A percentile compares a stretch with the other conserved stretches of the same genome.
Conservation (phyloP, 1,139 yeast genomes). For the Suzukiozyma palmioleophila region DNA sequence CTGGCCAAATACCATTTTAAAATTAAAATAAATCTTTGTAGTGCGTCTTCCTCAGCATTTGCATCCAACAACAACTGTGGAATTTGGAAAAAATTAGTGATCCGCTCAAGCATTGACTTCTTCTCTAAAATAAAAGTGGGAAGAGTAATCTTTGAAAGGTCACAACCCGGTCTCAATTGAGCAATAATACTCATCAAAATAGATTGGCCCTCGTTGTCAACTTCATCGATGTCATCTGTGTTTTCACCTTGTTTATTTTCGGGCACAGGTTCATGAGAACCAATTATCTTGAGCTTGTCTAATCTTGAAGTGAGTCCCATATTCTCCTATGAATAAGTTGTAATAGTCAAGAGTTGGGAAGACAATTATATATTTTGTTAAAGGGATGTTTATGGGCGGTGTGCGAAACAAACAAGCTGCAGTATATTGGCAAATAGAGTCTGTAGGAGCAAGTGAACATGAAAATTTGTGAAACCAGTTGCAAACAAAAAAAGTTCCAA, state of each 20-base stretch:
- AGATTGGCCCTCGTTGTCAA: slow-evolving; percentile 85
- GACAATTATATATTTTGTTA: background rate
- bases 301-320: slow-evolving; percentile 38
- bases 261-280: background rate
- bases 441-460: no score
- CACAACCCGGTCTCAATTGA: slow-evolving; percentile 90
- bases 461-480: no score
- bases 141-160: slow-evolving; percentile 80
- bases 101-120: slow-evolving; percentile 93
- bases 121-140: slow-evolving; percentile 94
- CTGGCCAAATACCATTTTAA: slow-evolving; percentile 89
- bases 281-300: slow-evolving; percentile 25
- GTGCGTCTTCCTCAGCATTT: slow-evolving; percentile 50
- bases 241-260: slow-evolving; percentile 9
- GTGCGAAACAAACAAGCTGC: no score
- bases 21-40: slow-evolving; percentile 66
- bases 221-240: slow-evolving; percentile 78
- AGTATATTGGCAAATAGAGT: no score
- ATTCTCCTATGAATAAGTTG: background rate
- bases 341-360: background rate
- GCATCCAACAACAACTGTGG: slow-evolving; percentile 76
- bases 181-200: slow-evolving; percentile 82
- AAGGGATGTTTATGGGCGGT: background rate
- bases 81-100: slow-evolving; percentile 82
- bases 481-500: no score